These are phyloP conservation scores for Fusarium oxysporum DNA, from an alignment of 2,329 filamentous ascomycete species.

Conservation along the genomic window DNA sequence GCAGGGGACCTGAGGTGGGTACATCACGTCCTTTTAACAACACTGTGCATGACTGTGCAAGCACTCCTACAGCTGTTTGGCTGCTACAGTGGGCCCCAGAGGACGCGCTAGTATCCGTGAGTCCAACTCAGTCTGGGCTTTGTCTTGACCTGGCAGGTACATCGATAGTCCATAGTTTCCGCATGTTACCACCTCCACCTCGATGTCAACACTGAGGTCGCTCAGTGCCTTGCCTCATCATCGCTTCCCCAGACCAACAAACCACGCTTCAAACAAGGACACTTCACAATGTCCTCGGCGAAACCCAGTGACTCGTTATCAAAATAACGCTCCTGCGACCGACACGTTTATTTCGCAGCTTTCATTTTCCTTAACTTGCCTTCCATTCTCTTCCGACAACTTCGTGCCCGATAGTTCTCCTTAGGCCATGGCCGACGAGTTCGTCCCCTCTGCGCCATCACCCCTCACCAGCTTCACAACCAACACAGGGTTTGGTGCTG, in stretches of 20 bases:
- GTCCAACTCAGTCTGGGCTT: neutral
- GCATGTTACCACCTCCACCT: conserved; percentile 13
- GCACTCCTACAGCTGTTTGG: neutral
- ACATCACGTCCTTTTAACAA: neutral
- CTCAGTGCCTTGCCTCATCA: conserved; percentile 24
- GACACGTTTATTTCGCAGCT: neutral
- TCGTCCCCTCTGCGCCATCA: conserved; percentile 33
- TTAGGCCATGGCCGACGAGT: conserved; percentile 43
- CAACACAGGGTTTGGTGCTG: conserved; percentile 17
- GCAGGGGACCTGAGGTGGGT: neutral
- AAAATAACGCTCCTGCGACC: conserved; percentile 10
- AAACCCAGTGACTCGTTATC: conserved; percentile 19
- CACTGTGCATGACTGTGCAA: conserved; percentile 6
- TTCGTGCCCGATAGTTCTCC: conserved; percentile 10
- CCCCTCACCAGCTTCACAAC: conserved; percentile 36
- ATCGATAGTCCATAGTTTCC: neutral
- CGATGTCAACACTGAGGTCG: conserved; percentile 22
- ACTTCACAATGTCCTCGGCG: conserved; percentile 40
- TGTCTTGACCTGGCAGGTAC: conserved; percentile 8
- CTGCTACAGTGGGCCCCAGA: neutral
- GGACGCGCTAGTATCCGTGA: conserved; percentile 13
- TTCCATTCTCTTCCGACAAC: neutral
- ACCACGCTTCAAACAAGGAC: conserved; percentile 27
- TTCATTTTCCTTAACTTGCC: neutral
- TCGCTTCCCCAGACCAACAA: conserved; percentile 19